Conservation (phyloP, 1,139 yeast species). For the Ashbya aceris region DNA sequence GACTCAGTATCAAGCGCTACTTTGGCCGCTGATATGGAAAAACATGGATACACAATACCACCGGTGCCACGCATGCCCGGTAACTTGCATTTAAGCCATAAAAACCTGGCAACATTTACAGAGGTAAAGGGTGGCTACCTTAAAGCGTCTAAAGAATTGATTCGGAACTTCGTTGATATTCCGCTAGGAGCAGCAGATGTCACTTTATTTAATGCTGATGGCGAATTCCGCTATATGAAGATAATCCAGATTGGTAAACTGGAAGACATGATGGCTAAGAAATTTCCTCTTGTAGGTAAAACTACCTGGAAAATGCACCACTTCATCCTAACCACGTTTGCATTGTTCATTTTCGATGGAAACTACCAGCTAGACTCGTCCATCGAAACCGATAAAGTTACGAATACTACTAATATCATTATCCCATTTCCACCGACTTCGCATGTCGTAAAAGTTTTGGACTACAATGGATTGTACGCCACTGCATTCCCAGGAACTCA, state of each 20-base stretch:
- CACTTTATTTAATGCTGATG: not conserved
- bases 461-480: constrained; percentile 20
- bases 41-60: constrained; percentile 6
- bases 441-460: constrained; percentile 9
- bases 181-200: not conserved
- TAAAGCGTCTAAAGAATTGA: constrained; percentile 11
- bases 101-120: constrained; percentile 18
- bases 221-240: constrained; percentile 17
- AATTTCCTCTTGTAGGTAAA: constrained; percentile 24
- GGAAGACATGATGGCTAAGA: constrained; percentile 13
- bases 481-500: not conserved
- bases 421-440: constrained; percentile 19
- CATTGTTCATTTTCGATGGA: constrained; percentile 36
- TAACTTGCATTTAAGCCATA: constrained; percentile 9
- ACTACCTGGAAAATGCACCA: constrained; percentile 35
- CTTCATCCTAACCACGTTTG: constrained; percentile 38
- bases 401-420: constrained; percentile 23
- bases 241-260: constrained; percentile 28
- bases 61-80: not conserved
- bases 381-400: constrained; percentile 15
- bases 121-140: constrained; percentile 28
- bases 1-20: constrained; percentile 14
- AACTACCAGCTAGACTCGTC: constrained; percentile 24
- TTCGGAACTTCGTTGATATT: not conserved
- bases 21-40: constrained; percentile 13